A percentile compares a stretch with the other conserved stretches of the same genome.
These are phyloP conservation scores for Pilatotrama ljubarskyi DNA, from an alignment of 768 basidiomycete species.

Conservation along the genomic window DNA sequence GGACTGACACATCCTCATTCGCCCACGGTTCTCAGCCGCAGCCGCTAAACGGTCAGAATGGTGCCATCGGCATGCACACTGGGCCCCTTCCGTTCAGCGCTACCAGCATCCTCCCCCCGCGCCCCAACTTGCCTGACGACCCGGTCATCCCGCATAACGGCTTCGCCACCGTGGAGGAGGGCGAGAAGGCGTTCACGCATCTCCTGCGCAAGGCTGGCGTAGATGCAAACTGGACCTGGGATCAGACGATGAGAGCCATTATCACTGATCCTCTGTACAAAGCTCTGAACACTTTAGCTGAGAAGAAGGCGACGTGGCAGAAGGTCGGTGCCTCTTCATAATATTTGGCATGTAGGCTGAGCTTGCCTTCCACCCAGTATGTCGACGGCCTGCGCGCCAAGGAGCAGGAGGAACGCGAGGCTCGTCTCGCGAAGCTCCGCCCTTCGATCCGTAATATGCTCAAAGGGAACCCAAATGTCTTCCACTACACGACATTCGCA, in stretches of 20 bases:
- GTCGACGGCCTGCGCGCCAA: constrained; percentile 73
- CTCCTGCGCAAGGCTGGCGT: constrained; percentile 88
- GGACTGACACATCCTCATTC: constrained; percentile 53
- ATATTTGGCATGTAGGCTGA: background rate
- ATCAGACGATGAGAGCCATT: constrained; percentile 95
- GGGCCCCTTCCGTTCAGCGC: constrained; percentile 60
- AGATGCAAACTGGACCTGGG: constrained; percentile 95
- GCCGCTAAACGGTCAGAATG: constrained; percentile 42
- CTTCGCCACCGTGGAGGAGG: constrained; percentile 83
- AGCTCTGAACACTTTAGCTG: constrained; percentile 87
- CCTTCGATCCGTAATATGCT: constrained; percentile 87
- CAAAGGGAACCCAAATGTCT: constrained; percentile 82
- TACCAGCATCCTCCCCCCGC: constrained; percentile 62
- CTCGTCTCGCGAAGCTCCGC: constrained; percentile 79
- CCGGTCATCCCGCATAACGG: constrained; percentile 90
- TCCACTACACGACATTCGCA: constrained; percentile 87
- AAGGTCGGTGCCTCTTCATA: constrained; percentile 54
- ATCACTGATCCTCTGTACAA: constrained; percentile 98
- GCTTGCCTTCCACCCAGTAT: constrained; percentile 56
- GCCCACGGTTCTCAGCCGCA: constrained; percentile 33
- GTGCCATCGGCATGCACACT: constrained; percentile 52
- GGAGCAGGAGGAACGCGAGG: constrained; percentile 84
- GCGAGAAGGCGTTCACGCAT: constrained; percentile 92
- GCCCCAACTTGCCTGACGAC: constrained; percentile 82
- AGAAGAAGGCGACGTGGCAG: constrained; percentile 93